A percentile compares a stretch with the other conserved stretches of the same genome.
These are phyloP conservation scores for Collybia sp. DNA, from an alignment of 768 basidiomycete species.

Conservation along the genomic window DNA sequence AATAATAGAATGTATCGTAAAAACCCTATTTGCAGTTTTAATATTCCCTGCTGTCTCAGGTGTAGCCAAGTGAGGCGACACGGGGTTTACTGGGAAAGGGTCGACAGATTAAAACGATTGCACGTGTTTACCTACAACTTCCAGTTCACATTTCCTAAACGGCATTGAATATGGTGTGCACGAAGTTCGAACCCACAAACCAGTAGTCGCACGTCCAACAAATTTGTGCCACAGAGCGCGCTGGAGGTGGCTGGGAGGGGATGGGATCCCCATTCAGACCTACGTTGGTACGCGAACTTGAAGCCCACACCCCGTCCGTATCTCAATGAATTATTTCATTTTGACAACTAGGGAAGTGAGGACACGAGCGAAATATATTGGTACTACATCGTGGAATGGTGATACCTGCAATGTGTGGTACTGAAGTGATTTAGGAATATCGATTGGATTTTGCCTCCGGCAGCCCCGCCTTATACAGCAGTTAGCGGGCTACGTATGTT, in stretches of 20 bases:
- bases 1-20: constrained; percentile 9
- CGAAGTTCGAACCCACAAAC: neutral
- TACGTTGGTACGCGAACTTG: constrained; percentile 49
- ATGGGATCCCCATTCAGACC: constrained; percentile 42
- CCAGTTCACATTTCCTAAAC: too few relatives aligned
- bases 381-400: too few relatives aligned
- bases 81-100: constrained; percentile 38
- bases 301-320: too few relatives aligned
- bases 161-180: neutral
- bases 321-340: neutral
- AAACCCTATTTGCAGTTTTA: too few relatives aligned
- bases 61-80: neutral
- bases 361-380: too few relatives aligned
- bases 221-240: constrained; percentile 29
- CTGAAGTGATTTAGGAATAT: too few relatives aligned
- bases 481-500: too few relatives aligned
- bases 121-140: too few relatives aligned
- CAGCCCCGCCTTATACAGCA: too few relatives aligned
- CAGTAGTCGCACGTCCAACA: constrained; percentile 43
- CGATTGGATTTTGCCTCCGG: too few relatives aligned
- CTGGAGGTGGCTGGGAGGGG: constrained; percentile 41
- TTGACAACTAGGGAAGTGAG: constrained; percentile 43
- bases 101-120: constrained; percentile 36
- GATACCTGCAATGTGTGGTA: too few relatives aligned
- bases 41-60: too few relatives aligned